Evolutionary conservation across 495 filamentous ascomycete genomes (phyloP).

Genomic region (Aspergillus nanangensis): DNA sequence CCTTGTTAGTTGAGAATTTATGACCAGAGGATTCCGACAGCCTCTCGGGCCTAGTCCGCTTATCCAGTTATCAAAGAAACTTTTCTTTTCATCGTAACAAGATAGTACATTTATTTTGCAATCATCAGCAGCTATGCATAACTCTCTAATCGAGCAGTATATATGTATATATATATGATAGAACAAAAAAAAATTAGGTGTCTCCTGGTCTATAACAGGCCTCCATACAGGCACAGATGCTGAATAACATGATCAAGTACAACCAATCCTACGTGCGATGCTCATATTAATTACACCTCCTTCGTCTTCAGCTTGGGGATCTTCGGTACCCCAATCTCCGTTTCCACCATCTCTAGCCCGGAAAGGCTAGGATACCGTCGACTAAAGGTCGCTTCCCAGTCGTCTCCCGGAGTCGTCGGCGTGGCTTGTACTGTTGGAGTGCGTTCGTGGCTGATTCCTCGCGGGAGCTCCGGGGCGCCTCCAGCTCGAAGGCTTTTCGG

Average conservation of each 20-base stretch:
- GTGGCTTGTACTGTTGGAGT: slow-evolving; percentile 17
- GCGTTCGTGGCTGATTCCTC: slow-evolving; percentile 19
- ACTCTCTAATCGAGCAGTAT: slow-evolving; percentile 2
- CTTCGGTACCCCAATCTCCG: slow-evolving; percentile 51
- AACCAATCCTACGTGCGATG: neutral
- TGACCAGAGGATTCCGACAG: no score
- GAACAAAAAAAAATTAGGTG: slow-evolving; percentile 1
- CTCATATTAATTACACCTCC: slow-evolving; percentile 37
- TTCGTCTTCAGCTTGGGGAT: slow-evolving; percentile 34
- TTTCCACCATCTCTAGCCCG: slow-evolving; percentile 79
- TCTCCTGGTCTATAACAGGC: neutral
- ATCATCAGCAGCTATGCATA: no score
- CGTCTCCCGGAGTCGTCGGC: slow-evolving; percentile 38
- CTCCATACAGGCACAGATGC: slow-evolving; percentile 1
- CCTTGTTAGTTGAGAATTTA: no score
- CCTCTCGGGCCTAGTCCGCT: no score
- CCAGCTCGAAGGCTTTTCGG: slow-evolving; percentile 50
- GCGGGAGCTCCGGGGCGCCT: neutral
- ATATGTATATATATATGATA: slow-evolving; percentile 8
- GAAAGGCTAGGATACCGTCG: slow-evolving; percentile 77
- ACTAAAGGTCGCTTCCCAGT: slow-evolving; percentile 72
- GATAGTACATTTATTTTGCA: no score
- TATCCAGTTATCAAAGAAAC: no score
- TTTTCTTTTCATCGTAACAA: no score
- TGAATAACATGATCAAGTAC: neutral